phyloP scores from a whole-genome alignment of 257 asterid genomes.

The Gentiana macrophylla region DNA sequence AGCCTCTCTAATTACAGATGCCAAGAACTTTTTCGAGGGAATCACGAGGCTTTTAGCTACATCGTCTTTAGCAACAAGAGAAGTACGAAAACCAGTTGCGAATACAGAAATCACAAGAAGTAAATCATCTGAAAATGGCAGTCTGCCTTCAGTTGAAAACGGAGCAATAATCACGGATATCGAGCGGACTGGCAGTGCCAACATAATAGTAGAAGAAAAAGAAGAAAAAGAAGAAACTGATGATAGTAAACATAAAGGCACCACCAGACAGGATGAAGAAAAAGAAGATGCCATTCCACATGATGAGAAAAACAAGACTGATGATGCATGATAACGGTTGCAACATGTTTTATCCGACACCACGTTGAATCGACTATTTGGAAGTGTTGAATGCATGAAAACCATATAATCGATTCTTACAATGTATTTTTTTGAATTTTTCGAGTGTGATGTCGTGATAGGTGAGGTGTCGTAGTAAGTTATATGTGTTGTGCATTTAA shows the following conservation, averaged over 20 bases:
- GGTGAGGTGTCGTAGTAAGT: too few relatives aligned
- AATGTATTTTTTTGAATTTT: too few relatives aligned
- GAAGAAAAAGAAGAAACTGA: constrained; percentile 22
- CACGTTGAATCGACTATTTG: too few relatives aligned
- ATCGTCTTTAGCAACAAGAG: constrained; percentile 37
- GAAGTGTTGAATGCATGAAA: too few relatives aligned
- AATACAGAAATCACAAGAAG: constrained; percentile 20
- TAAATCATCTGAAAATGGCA: constrained; percentile 51
- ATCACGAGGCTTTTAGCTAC: constrained; percentile 47
- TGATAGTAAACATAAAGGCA: too few relatives aligned
- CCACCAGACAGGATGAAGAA: constrained; percentile 20
- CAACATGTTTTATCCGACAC: not conserved
- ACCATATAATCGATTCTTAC: too few relatives aligned
- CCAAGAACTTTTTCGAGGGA: constrained; percentile 64
- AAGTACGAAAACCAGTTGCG: constrained; percentile 46
- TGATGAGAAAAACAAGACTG: constrained; percentile 26
- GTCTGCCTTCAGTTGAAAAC: constrained; percentile 35
- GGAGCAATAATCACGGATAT: constrained; percentile 25
- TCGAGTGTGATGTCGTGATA: too few relatives aligned
- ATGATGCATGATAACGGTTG: constrained; percentile 7
- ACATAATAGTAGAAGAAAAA: constrained; percentile 19
- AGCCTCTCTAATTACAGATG: constrained; percentile 55
- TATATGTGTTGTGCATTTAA: too few relatives aligned
- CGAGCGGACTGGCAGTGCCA: constrained; percentile 36
- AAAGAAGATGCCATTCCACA: constrained; percentile 19